A percentile compares a stretch with the other conserved stretches of the same genome.
phyloP scores from a whole-genome alignment of 1,139 yeast genomes.

The Kluyveromyces sp. region DNA sequence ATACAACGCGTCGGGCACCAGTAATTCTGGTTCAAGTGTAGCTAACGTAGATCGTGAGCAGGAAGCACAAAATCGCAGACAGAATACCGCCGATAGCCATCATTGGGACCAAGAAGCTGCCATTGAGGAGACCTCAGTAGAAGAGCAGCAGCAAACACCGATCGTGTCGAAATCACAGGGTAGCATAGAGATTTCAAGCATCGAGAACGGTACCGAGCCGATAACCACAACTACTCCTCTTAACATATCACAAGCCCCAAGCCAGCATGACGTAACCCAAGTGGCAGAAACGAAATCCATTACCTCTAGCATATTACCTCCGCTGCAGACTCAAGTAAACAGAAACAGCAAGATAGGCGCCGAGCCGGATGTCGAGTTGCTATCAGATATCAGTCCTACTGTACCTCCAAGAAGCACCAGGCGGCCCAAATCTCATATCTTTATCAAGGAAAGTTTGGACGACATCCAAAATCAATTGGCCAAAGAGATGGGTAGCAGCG shows the following conservation, averaged over 20 bases:
- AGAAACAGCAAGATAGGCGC: conserved; percentile 12
- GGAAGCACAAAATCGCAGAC: background rate
- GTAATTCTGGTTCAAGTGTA: conserved; percentile 7
- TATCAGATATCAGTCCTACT: conserved; percentile 23
- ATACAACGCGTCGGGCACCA: conserved; percentile 8
- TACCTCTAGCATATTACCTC: conserved; percentile 24
- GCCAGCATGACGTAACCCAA: background rate
- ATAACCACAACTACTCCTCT: conserved; percentile 9
- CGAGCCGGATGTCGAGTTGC: conserved; percentile 21
- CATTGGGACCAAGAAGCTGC: background rate
- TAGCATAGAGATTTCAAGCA: conserved; percentile 2
- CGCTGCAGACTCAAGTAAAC: conserved; percentile 16
- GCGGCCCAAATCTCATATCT: conserved; percentile 26
- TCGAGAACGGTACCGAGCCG: conserved; percentile 3
- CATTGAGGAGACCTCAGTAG: conserved; percentile 1
- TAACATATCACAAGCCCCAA: conserved; percentile 4
- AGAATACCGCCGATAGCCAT: too few species aligned
- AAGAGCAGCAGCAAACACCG: background rate
- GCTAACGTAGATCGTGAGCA: background rate
- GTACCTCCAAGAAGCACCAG: conserved; percentile 30
- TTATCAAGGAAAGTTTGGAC: conserved; percentile 20
- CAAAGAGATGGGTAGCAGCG: conserved; percentile 12
- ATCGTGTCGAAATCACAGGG: background rate
- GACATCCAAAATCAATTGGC: conserved; percentile 14
- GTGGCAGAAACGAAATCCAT: conserved; percentile 18